Conservation (phyloP, 345 rosid genomes). For the Syzygium aromaticum region DNA sequence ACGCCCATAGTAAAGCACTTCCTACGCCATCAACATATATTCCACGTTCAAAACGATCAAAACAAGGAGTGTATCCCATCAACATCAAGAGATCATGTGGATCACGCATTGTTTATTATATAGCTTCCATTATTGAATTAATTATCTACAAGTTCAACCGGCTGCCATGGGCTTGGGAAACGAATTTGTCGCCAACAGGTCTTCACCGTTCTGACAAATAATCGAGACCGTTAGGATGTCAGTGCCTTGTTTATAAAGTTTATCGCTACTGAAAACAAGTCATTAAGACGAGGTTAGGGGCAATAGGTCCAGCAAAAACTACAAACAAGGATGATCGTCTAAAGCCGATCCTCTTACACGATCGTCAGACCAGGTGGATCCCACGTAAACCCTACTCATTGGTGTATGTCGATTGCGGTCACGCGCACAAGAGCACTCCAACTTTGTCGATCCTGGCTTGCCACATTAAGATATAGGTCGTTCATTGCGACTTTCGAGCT, state of each 20-base stretch:
- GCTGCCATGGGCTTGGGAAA: background rate
- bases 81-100: background rate
- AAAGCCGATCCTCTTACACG: background rate
- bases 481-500: background rate
- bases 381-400: background rate
- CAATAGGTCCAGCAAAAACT: background rate
- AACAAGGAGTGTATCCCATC: background rate
- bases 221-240: background rate
- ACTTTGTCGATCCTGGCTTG: background rate
- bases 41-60: background rate
- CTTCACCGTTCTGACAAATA: background rate
- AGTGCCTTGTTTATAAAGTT: background rate
- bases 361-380: background rate
- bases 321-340: background rate
- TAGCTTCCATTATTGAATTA: background rate
- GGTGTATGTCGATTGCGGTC: background rate
- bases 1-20: background rate
- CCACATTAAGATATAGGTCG: background rate
- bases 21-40: background rate
- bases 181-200: background rate
- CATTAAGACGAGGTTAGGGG: rapidly evolving
- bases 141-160: background rate
- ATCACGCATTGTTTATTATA: background rate
- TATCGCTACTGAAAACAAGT: background rate
- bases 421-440: background rate